These are phyloP conservation scores for Trebouxia sp. DNA, from an alignment of 139 green algal genomes.

Conservation along the genomic window DNA sequence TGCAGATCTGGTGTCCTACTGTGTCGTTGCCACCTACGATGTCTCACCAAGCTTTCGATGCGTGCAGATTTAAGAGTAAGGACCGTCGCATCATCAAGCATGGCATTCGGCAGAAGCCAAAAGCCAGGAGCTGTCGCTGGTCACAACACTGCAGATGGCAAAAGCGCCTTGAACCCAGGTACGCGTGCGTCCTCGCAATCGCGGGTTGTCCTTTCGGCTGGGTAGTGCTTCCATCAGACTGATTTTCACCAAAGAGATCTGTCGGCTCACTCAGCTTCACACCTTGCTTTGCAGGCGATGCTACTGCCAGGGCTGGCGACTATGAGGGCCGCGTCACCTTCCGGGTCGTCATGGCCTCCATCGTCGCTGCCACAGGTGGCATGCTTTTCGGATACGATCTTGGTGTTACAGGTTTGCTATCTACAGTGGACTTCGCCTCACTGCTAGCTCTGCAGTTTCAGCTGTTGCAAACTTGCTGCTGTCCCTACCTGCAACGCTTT, in stretches of 20 bases:
- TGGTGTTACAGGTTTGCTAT: slow-evolving; percentile 52
- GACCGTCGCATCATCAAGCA: too few relatives aligned
- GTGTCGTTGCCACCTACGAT: too few relatives aligned
- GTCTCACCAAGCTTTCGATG: background rate
- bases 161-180: slow-evolving; percentile 8
- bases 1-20: too few relatives aligned
- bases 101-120: background rate
- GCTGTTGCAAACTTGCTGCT: background rate
- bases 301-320: background rate
- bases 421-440: background rate
- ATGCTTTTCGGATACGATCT: slow-evolving; percentile 60
- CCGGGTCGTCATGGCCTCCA: background rate
- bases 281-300: background rate
- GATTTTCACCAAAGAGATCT: too few relatives aligned
- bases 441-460: too few relatives aligned
- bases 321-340: slow-evolving; percentile 14
- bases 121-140: background rate
- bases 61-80: too few relatives aligned
- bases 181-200: too few relatives aligned
- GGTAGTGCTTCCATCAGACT: too few relatives aligned
- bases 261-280: background rate
- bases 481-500: too few relatives aligned
- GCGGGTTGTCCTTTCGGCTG: too few relatives aligned
- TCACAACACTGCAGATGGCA: background rate
- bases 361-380: background rate